Base-by-base conservation (phyloP, 1,284 basidiomycete genomes). In the Lentinula novae-zelandiae region DNA sequence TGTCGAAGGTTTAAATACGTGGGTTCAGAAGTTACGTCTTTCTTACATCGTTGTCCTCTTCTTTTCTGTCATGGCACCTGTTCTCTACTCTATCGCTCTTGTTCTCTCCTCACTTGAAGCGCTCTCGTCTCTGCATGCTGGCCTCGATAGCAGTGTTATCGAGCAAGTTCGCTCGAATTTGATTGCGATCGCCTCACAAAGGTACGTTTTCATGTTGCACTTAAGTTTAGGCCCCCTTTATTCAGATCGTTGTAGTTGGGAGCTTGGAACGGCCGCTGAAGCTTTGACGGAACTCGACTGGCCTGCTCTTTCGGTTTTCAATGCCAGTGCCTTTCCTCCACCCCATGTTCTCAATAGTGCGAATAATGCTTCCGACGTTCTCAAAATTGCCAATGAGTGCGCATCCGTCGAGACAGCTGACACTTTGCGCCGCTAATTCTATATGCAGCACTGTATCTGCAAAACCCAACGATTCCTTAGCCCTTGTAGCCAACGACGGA, bases 181-280 rank as follows among this genome's bases (percentile, higher is more conserved):
- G 36, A 57, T 73, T 48, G 60, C 70, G 58, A 67, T 66, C 48
- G 62, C 64, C 44, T 54, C 53, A 0, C 49, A 59, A 36, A 65
- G 64, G 64, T 60, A 42, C 48, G 51, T 36, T 8, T 51, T 38
- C 6, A 49, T 4, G 13, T 44, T 5, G 7, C 7, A 38, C 8
- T 9, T 15, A 12, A 44, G 6, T n/a, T 57, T 51, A 38, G 27
- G 31, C 33, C 53, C 9, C 34, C 44, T 34, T n/a, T n/a, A 33
- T 17, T 12, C 3, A 49, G 12, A 39, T 12, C 17, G 2, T 20
- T 49, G 13, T 42, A 72, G 85, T 65, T 91, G 90, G 90, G 89
- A 92, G 68, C 74, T 87, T 57, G 90, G 89, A 5, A 85, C 86
- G 12, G 79, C 82, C 53, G 73, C 84, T 9, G 77, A 90, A 70